Evolutionary conservation across 768 basidiomycete genomes (phyloP).

Genomic region (Suillus luteus): DNA sequence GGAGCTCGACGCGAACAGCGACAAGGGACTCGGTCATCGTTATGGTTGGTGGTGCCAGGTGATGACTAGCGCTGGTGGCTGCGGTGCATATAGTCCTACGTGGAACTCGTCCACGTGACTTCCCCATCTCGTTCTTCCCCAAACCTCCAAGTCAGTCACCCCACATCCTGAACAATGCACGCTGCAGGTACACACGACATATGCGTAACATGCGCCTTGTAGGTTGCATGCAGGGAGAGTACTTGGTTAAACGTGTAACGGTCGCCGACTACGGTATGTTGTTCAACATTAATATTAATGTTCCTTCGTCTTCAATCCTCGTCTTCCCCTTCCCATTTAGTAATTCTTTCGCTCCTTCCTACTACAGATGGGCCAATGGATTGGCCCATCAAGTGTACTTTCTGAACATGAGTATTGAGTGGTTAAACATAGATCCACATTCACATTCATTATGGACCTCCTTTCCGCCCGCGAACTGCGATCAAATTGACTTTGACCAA

Average conservation of each 20-base stretch:
- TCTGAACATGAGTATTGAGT: too few species aligned
- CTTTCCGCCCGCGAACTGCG: neutral
- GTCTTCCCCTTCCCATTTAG: neutral
- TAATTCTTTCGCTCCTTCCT: neutral
- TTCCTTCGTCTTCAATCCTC: neutral
- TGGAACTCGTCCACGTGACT: slow-evolving; percentile 35
- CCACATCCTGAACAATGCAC: neutral
- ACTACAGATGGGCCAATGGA: neutral
- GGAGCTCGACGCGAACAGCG: slow-evolving; percentile 67
- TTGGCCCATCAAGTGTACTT: neutral
- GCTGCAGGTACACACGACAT: neutral
- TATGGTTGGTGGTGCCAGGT: slow-evolving; percentile 4
- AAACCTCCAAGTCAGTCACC: too few species aligned
- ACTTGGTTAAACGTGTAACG: neutral
- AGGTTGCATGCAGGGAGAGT: neutral
- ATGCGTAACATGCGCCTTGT: neutral
- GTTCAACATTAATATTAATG: neutral
- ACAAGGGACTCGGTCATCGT: slow-evolving; percentile 33
- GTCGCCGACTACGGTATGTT: neutral
- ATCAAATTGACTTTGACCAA: neutral
- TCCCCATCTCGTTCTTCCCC: too few species aligned
- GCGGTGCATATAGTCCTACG: slow-evolving; percentile 19
- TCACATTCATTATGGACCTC: neutral
- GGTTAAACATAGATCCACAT: neutral
- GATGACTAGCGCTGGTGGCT: neutral